Base-by-base conservation (phyloP, 331 rosid genomes). In the Telfairia occidentalis region DNA sequence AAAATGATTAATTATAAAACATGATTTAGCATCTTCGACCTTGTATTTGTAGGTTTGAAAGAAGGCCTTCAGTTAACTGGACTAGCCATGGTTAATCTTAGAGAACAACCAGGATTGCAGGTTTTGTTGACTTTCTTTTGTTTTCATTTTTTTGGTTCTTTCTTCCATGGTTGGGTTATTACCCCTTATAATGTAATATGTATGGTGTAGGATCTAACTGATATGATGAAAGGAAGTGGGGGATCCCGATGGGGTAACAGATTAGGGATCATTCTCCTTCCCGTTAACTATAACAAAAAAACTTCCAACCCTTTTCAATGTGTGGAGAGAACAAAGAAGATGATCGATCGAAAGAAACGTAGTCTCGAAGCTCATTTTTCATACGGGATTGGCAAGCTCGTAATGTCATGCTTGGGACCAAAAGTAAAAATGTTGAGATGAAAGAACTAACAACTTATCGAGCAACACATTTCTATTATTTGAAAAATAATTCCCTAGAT, bases 231-330 rank as follows among this genome's bases (percentile, higher is more conserved):
- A 73, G 83, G 88, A 75, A 87, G 88, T 64, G 74, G 87, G 9
- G 85, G 81, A 75, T 84, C 95, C 26, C 74, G 84, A 19, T 91
- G 98, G 97, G 98, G 97, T 45, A 94, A 94, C 86, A 88, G 84
- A 70, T 82, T 94, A 69, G 96, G 98, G 48, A 74, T 91, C 71
- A 4, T 89, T 72, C 89, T 89, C 42, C 85, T 94, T 54, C 98
- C 97, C 37, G 19, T 94, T 19, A 78, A 82, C 77, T 89, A 87
- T 48, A 84, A 81, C 28, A 86, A 80, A 61, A 80, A 81, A 74
- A 58, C 54, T 16, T 34, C 83, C 21, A 83, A 88, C 53, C 88
- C 91, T 77, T 76, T 88, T 11, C 87, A 79, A 32, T 84, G 71
- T 79, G 57, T 91, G 63, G 83, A 79, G 87, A 89, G 88, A 84